Conservation (phyloP, 164 flowering plant genomes). For the Litsea cubeba region DNA sequence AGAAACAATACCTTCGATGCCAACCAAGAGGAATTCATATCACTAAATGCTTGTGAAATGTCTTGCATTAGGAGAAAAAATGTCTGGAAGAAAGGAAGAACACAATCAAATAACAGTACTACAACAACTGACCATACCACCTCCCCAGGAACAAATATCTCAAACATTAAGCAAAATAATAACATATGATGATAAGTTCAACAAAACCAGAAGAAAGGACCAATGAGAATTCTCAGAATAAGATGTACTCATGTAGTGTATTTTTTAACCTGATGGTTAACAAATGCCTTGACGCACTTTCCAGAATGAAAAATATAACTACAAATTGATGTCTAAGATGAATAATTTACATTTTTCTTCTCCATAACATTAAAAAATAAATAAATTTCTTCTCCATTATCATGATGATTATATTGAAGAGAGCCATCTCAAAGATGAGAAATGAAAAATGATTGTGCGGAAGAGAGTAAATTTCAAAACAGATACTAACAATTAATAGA, state of each 20-base stretch:
- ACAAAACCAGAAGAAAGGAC: neutral
- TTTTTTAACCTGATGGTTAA: neutral
- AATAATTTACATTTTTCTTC: no score
- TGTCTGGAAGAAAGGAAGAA: constrained; percentile 7
- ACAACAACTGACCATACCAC: neutral
- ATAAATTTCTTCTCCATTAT: no score
- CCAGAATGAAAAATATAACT: neutral
- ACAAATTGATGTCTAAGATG: no score
- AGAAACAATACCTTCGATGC: constrained; percentile 33
- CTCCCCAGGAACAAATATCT: neutral
- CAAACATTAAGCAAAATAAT: neutral
- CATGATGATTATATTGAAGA: no score
- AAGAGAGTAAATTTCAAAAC: no score
- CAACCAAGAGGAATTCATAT: constrained; percentile 18
- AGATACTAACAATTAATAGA: no score
- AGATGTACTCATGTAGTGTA: neutral
- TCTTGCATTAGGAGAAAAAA: constrained; percentile 51
- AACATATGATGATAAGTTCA: neutral
- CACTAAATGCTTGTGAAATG: constrained; percentile 27
- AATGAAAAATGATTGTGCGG: no score
- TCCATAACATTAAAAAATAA: no score
- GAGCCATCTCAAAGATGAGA: no score
- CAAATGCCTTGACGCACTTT: neutral
- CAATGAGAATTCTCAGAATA: neutral
- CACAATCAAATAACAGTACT: neutral